These are phyloP conservation scores for Aspergillus quadricinctus DNA, from an alignment of 2,329 filamentous ascomycete species.

Conservation along the genomic window DNA sequence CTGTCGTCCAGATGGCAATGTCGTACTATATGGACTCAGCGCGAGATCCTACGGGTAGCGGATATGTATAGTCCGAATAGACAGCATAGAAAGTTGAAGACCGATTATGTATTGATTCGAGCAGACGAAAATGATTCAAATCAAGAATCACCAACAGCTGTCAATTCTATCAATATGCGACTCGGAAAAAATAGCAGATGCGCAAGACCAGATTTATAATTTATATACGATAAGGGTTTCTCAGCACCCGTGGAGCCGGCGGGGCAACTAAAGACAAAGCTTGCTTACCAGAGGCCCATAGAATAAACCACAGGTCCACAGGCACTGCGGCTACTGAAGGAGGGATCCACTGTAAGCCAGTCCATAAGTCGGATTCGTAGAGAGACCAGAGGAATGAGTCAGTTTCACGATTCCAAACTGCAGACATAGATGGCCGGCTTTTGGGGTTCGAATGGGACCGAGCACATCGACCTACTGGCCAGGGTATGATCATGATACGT, in stretches of 20 bases:
- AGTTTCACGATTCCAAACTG: background rate
- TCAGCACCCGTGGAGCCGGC: background rate
- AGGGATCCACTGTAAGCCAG: constrained; percentile 1
- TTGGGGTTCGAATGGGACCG: background rate
- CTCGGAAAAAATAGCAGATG: background rate
- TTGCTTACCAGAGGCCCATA: background rate
- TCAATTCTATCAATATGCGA: background rate
- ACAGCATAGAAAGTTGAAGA: background rate
- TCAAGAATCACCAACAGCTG: background rate
- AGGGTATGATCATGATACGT: background rate
- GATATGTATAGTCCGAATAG: background rate
- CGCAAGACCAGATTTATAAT: background rate
- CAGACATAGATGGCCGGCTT: background rate
- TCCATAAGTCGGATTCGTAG: background rate
- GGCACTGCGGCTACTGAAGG: background rate
- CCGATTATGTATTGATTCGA: background rate
- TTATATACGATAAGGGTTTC: background rate
- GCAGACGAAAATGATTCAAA: background rate
- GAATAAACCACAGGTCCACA: background rate
- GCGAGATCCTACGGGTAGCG: too few relatives aligned
- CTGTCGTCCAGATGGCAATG: constrained; percentile 4
- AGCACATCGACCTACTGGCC: background rate
- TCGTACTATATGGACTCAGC: background rate
- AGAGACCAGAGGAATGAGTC: background rate
- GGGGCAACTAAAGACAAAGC: constrained; percentile 2